phyloP scores from a whole-genome alignment of 1,284 basidiomycete species.

The Tilletia setariae region DNA sequence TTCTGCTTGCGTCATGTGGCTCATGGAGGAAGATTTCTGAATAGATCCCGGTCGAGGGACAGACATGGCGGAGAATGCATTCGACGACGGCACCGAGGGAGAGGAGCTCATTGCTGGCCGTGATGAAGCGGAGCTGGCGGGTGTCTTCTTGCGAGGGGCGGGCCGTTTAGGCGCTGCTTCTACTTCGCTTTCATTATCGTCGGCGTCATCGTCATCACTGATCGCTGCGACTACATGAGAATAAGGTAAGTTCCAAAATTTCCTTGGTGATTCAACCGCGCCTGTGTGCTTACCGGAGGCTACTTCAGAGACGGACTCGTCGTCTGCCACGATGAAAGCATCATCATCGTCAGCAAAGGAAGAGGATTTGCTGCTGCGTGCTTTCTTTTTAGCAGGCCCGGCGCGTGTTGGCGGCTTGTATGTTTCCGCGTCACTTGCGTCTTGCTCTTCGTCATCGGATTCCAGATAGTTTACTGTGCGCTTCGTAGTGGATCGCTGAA shows the following conservation, averaged over 20 bases:
- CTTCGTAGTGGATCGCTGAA: constrained; percentile 25
- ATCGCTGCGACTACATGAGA: neutral
- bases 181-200: neutral
- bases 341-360: constrained; percentile 33
- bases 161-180: neutral
- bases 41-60: neutral
- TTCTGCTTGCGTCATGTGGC: constrained; percentile 83
- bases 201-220: neutral
- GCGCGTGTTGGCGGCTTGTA: neutral
- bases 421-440: constrained; percentile 28
- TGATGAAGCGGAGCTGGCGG: constrained; percentile 23
- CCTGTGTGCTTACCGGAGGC: constrained; percentile 10
- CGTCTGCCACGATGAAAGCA: constrained; percentile 36
- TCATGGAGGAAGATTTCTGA: constrained; percentile 29
- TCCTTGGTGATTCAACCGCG: neutral
- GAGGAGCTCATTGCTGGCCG: constrained; percentile 16
- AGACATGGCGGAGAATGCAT: constrained; percentile 8
- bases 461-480: constrained; percentile 35
- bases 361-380: neutral
- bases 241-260: neutral
- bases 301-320: constrained; percentile 20
- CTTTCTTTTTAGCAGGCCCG: neutral
- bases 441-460: constrained; percentile 36
- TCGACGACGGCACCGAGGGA: neutral
- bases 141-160: constrained; percentile 10